These are phyloP conservation scores for Glomus cerebriforme DNA, from an alignment of 192 early-diverging fungal genomes.

Conservation along the genomic window DNA sequence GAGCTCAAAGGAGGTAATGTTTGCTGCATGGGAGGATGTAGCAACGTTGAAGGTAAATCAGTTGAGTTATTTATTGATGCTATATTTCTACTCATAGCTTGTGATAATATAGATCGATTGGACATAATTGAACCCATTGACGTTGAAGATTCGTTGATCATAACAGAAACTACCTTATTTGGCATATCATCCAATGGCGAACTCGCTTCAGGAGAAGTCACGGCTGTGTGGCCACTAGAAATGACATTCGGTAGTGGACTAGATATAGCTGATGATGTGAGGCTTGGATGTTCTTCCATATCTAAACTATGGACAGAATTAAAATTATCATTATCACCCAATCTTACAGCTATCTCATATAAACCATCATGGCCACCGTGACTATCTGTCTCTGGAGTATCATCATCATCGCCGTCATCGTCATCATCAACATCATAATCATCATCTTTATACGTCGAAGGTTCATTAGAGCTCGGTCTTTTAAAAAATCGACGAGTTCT, in stretches of 20 bases:
- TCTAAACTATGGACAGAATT: neutral
- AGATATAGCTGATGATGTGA: neutral
- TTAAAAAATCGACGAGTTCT: neutral
- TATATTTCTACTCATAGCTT: neutral
- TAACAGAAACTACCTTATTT: neutral
- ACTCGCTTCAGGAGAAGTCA: conserved; percentile 1
- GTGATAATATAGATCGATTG: neutral
- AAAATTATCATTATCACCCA: neutral
- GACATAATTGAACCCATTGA: neutral
- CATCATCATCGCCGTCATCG: neutral
- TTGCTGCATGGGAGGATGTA: neutral
- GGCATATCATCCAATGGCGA: neutral
- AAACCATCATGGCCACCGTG: neutral
- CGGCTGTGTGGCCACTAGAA: neutral
- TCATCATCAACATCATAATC: neutral
- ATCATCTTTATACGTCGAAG: neutral
- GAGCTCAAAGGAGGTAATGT: conserved; percentile 24
- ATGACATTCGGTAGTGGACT: neutral
- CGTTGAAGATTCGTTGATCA: neutral
- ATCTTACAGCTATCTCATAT: neutral
- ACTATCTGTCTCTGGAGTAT: neutral
- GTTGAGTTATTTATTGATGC: neutral
- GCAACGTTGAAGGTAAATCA: neutral
- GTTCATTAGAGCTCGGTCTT: neutral
- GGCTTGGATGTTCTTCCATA: conserved; percentile 1